Evolutionary conservation across 768 basidiomycete genomes (phyloP).

Genomic region (Fibroporia radiculosa): DNA sequence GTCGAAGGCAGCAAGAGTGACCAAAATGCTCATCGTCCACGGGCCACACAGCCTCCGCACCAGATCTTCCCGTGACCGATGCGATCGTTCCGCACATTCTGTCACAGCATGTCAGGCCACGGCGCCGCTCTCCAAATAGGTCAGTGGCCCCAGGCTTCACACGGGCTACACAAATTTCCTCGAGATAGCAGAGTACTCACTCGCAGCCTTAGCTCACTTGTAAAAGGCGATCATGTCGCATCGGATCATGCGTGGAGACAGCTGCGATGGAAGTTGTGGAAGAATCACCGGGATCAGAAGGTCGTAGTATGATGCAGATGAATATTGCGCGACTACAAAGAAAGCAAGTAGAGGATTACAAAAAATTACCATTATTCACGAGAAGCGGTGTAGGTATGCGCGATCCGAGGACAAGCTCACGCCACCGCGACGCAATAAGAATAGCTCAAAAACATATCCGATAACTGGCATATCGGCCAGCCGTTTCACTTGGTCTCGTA

Average conservation of each 20-base stretch:
- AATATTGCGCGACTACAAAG: slow-evolving; percentile 2
- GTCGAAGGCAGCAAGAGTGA: too few relatives aligned
- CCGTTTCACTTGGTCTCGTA: slow-evolving; percentile 93
- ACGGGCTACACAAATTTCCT: background rate
- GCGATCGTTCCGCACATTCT: slow-evolving; percentile 2
- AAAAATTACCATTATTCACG: slow-evolving; percentile 1
- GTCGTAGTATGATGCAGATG: slow-evolving; percentile 6
- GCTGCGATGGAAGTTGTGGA: background rate
- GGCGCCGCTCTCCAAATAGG: slow-evolving; percentile 6
- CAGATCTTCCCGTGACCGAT: background rate
- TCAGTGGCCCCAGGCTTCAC: slow-evolving; percentile 22
- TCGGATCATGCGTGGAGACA: background rate
- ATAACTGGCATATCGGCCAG: slow-evolving; percentile 88
- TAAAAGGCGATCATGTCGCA: too few relatives aligned
- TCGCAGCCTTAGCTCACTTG: too few relatives aligned
- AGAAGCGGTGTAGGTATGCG: background rate
- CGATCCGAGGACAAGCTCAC: too few relatives aligned
- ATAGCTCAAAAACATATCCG: slow-evolving; percentile 69
- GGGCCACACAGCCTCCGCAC: too few relatives aligned
- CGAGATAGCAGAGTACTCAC: too few relatives aligned
- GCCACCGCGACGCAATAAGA: slow-evolving; percentile 3
- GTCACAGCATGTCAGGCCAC: background rate
- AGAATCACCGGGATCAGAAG: background rate
- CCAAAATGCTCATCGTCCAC: too few relatives aligned
- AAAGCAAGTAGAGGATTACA: slow-evolving; percentile 5